These are phyloP conservation scores for Tremella yokohamensis DNA, from an alignment of 768 basidiomycete species.

Conservation along the genomic window DNA sequence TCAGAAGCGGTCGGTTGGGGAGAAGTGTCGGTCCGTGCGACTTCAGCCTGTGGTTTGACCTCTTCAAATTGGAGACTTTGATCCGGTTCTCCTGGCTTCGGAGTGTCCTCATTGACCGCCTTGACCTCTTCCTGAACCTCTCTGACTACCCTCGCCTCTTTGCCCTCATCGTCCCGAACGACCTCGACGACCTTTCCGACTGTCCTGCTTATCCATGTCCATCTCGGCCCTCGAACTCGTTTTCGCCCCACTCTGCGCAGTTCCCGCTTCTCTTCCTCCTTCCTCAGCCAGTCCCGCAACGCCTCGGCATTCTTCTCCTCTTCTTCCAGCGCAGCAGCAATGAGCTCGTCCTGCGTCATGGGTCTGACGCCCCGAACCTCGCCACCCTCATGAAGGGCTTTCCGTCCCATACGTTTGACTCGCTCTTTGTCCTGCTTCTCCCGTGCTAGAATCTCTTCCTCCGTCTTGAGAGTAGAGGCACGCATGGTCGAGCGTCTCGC, in stretches of 20 bases:
- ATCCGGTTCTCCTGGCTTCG: not conserved
- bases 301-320: conserved; percentile 47
- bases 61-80: too few relatives aligned
- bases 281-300: conserved; percentile 42
- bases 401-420: conserved; percentile 26
- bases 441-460: conserved; percentile 31
- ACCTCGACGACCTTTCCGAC: conserved; percentile 34
- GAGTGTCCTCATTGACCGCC: conserved; percentile 3
- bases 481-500: conserved; percentile 34
- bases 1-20: too few relatives aligned
- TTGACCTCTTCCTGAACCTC: not conserved
- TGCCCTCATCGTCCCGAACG: conserved; percentile 8
- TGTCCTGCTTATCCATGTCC: conserved; percentile 48
- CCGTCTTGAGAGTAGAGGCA: conserved; percentile 39
- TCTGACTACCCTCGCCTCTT: not conserved
- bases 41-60: too few relatives aligned
- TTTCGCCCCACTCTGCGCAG: conserved; percentile 41
- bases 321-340: conserved; percentile 45
- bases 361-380: conserved; percentile 25
- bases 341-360: conserved; percentile 47
- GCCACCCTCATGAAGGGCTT: conserved; percentile 35
- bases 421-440: conserved; percentile 12
- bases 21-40: too few relatives aligned
- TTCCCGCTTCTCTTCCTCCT: conserved; percentile 46
- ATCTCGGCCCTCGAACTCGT: conserved; percentile 44